Evolutionary conservation across 495 filamentous ascomycete genomes (phyloP).

Genomic region (Xylaria bambusicola): DNA sequence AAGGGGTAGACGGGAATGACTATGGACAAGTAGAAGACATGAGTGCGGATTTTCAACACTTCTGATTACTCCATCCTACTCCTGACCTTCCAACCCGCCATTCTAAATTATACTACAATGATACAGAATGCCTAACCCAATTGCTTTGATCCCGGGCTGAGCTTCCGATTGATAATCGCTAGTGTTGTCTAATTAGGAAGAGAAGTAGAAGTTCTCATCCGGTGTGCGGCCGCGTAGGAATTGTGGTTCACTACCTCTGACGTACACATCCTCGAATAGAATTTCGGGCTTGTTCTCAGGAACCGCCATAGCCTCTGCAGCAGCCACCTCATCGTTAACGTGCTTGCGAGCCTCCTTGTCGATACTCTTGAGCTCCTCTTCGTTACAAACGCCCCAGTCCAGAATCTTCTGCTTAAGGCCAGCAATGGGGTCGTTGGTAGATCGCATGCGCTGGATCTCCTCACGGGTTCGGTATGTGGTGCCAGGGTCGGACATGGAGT

Average conservation of each 20-base stretch:
- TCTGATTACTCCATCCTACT: slow-evolving; percentile 28
- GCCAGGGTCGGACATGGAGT: slow-evolving; percentile 99
- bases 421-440: slow-evolving; percentile 96
- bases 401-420: slow-evolving; percentile 97
- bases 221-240: slow-evolving; percentile 87
- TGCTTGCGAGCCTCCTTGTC: slow-evolving; percentile 85
- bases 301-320: slow-evolving; percentile 80
- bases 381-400: slow-evolving; percentile 87
- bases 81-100: slow-evolving; percentile 22
- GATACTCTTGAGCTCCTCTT: slow-evolving; percentile 95
- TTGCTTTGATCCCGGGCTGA: background rate
- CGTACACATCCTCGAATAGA: slow-evolving; percentile 97
- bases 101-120: slow-evolving; percentile 34
- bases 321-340: slow-evolving; percentile 88
- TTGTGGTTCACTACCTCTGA: slow-evolving; percentile 82
- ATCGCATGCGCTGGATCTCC: slow-evolving; percentile 99
- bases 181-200: slow-evolving; percentile 18
- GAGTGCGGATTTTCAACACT: background rate
- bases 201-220: slow-evolving; percentile 91
- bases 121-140: slow-evolving; percentile 12
- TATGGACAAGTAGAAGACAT: slow-evolving; percentile 16
- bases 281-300: slow-evolving; percentile 77
- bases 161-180: background rate
- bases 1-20: slow-evolving; percentile 1
- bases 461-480: slow-evolving; percentile 99